These are phyloP conservation scores for Diaporthe citriasiana DNA, from an alignment of 2,329 filamentous ascomycete genomes.

Conservation along the genomic window DNA sequence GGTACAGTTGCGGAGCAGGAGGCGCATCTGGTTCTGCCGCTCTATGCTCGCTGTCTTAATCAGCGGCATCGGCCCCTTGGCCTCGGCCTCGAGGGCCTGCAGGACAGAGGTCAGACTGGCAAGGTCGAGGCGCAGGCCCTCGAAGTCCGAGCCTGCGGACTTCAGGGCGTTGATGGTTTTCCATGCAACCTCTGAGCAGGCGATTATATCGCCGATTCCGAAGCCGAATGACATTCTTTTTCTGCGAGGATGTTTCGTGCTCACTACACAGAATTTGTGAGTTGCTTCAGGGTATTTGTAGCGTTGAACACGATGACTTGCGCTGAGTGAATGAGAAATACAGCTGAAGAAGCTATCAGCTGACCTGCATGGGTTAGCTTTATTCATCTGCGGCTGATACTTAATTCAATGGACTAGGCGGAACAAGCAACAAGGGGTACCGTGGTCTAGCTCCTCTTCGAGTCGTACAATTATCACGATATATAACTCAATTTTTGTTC, in stretches of 20 bases:
- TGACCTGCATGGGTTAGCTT: conserved; percentile 8
- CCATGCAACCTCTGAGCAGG: conserved; percentile 10
- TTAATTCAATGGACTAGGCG: background rate
- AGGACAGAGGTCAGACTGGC: conserved; percentile 19
- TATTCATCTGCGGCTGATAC: conserved; percentile 13
- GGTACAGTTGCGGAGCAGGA: conserved; percentile 16
- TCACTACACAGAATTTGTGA: background rate
- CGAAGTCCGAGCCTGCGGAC: conserved; percentile 11
- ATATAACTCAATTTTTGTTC: background rate
- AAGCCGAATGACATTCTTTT: conserved; percentile 12
- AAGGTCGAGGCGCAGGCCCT: conserved; percentile 26
- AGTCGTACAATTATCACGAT: background rate
- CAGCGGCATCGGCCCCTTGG: conserved; percentile 20
- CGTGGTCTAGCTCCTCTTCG: background rate
- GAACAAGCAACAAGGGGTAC: background rate
- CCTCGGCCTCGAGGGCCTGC: conserved; percentile 28
- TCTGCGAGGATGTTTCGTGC: background rate
- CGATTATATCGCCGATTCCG: conserved; percentile 23
- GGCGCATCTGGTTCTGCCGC: conserved; percentile 22
- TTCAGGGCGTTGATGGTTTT: conserved; percentile 26
- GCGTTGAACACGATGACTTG: no score
- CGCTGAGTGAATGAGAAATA: no score
- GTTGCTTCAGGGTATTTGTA: background rate
- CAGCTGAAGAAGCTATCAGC: conserved; percentile 5
- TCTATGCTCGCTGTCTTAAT: conserved; percentile 19